Evolutionary conservation across 257 asterid genomes (phyloP).

Genomic region (Vinca minor): DNA sequence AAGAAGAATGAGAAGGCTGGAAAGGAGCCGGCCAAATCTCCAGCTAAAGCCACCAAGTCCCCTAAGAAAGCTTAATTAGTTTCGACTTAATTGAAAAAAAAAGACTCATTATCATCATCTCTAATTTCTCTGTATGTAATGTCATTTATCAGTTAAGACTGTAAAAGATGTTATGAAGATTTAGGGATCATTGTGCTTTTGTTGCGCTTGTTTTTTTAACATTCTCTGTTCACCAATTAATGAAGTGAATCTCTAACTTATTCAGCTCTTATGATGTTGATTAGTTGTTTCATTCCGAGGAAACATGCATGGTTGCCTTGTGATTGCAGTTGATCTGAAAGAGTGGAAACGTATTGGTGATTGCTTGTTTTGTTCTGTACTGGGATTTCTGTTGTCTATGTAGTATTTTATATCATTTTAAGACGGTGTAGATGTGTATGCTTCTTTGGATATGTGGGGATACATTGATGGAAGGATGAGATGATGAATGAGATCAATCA

Average conservation of each 20-base stretch:
- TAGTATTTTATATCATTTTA: not conserved
- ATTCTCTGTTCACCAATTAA: not conserved
- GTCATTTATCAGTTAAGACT: not conserved
- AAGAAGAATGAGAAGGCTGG: conserved; percentile 11
- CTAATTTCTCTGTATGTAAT: conserved; percentile 6
- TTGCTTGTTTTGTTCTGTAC: not conserved
- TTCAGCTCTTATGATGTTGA: not conserved
- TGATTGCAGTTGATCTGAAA: not conserved
- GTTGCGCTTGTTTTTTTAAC: not conserved
- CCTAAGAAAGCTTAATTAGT: conserved; percentile 10
- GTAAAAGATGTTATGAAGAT: not conserved
- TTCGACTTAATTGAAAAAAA: not conserved
- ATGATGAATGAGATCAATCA: too few species aligned
- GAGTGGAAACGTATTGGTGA: not conserved
- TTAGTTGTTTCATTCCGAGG: not conserved
- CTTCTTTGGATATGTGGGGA: too few species aligned
- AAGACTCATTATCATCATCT: not conserved
- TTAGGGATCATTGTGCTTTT: not conserved
- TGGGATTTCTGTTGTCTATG: not conserved
- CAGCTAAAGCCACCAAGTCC: conserved; percentile 10
- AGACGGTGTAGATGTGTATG: too few species aligned
- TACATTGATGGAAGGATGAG: too few species aligned
- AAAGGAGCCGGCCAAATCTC: conserved; percentile 3
- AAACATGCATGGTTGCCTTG: not conserved
- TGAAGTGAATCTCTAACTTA: not conserved